Conservation (phyloP, 371 early-diverging fungal species). For the Gilbertella persicaria region DNA sequence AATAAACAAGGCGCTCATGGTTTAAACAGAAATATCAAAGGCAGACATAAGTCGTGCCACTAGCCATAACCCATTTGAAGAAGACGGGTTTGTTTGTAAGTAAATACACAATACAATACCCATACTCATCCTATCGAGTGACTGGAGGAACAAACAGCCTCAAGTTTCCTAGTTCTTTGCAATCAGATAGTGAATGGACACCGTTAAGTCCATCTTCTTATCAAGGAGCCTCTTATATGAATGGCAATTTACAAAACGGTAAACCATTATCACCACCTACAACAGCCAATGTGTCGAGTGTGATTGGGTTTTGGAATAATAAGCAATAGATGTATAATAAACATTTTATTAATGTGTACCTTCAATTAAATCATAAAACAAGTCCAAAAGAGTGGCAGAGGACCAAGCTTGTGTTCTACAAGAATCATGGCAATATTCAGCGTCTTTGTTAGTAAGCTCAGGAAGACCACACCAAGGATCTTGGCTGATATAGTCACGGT, state of each 20-base stretch:
- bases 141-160: conserved; percentile 4
- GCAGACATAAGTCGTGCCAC: conserved; percentile 26
- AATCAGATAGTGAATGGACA: conserved; percentile 24
- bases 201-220: conserved; percentile 22
- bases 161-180: conserved; percentile 19
- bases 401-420: conserved; percentile 98
- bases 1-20: background rate
- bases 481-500: conserved; percentile 69
- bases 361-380: conserved; percentile 38
- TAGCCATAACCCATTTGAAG: conserved; percentile 36
- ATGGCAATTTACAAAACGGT: conserved; percentile 7
- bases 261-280: background rate
- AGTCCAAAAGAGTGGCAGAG: conserved; percentile 74
- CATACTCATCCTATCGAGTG: background rate
- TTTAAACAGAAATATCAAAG: conserved; percentile 25
- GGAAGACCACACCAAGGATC: conserved; percentile 89
- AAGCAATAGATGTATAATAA: background rate
- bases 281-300: conserved; percentile 21
- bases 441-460: conserved; percentile 92
- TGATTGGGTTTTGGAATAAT: conserved; percentile 34
- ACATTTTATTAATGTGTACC: conserved; percentile 1
- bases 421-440: conserved; percentile 77
- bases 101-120: background rate
- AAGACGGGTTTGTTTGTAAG: conserved; percentile 14
- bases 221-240: conserved; percentile 4